phyloP scores from a whole-genome alignment of 2,329 filamentous ascomycete species.

The Escovopsis weberi region DNA sequence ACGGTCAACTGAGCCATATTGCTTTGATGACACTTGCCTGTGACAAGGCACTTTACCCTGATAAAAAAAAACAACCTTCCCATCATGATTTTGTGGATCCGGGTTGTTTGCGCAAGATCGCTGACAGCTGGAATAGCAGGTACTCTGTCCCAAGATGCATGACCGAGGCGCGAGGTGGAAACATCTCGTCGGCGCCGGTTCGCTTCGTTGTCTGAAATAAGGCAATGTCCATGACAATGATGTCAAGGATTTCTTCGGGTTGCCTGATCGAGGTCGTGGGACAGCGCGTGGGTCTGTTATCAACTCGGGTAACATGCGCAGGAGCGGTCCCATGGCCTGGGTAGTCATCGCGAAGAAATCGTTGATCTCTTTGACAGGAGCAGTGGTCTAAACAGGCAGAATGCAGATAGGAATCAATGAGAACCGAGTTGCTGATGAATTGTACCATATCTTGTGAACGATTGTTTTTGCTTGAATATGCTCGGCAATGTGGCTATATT shows the following conservation, averaged over 20 bases:
- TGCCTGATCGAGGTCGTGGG: not conserved
- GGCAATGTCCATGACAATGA: not conserved
- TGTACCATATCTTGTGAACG: no score
- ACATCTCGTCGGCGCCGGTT: no score
- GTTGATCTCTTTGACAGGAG: not conserved
- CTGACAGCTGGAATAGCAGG: no score
- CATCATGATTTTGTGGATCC: not conserved
- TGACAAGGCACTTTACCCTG: conserved; percentile 26
- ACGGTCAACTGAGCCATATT: conserved; percentile 34
- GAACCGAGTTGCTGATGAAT: no score
- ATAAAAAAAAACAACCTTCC: not conserved
- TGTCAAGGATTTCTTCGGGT: conserved; percentile 1
- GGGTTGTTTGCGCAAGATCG: not conserved
- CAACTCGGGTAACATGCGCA: not conserved
- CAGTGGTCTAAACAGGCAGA: no score
- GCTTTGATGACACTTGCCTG: conserved; percentile 31
- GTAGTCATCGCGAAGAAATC: not conserved
- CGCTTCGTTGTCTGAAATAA: no score
- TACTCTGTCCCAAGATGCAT: no score
- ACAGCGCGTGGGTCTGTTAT: not conserved
- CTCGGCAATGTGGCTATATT: no score
- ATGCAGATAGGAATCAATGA: no score
- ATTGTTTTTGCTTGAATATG: no score
- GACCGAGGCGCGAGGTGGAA: no score
- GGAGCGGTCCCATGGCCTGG: not conserved